Conservation (phyloP, 2,329 filamentous ascomycete species). For the Cordyceps militaris region DNA sequence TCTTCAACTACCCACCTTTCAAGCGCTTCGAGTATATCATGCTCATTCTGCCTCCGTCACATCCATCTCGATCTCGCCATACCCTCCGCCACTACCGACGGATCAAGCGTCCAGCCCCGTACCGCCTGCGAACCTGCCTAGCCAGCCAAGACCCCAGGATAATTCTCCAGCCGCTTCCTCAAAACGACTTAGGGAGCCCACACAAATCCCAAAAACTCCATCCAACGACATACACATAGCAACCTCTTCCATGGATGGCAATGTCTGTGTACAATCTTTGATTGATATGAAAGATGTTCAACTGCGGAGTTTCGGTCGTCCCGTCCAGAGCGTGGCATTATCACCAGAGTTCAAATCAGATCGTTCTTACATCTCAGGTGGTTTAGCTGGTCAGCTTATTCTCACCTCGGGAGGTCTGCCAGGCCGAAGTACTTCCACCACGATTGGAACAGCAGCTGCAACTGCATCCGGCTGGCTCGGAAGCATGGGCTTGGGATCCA, state of each 20-base stretch:
- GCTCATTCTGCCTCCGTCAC: conserved; percentile 91
- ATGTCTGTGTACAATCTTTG: conserved; percentile 85
- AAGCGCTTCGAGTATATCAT: conserved; percentile 77
- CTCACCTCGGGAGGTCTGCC: conserved; percentile 74
- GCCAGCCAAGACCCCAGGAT: conserved; percentile 24
- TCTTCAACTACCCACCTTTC: conserved; percentile 73
- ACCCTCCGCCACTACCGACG: conserved; percentile 44
- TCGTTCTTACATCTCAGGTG: conserved; percentile 82
- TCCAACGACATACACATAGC: conserved; percentile 91
- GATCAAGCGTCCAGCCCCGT: neutral
- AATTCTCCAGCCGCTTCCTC: conserved; percentile 44
- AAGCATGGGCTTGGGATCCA: conserved; percentile 71
- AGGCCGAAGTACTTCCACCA: conserved; percentile 82
- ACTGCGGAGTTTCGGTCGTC: conserved; percentile 85
- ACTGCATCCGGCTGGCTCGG: conserved; percentile 87
- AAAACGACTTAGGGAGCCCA: conserved; percentile 43
- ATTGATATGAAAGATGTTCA: conserved; percentile 85
- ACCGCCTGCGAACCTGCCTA: conserved; percentile 23
- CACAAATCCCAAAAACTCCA: conserved; percentile 61
- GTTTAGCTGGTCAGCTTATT: conserved; percentile 78
- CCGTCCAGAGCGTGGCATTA: conserved; percentile 85
- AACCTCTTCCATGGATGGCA: conserved; percentile 90
- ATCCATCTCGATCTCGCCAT: conserved; percentile 82
- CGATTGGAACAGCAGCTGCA: conserved; percentile 72
- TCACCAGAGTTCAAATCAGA: conserved; percentile 93